A percentile compares a stretch with the other conserved stretches of the same genome.
Evolutionary conservation across 1,284 basidiomycete genomes (phyloP).

Genomic region (Apiotrichum brassicae): DNA sequence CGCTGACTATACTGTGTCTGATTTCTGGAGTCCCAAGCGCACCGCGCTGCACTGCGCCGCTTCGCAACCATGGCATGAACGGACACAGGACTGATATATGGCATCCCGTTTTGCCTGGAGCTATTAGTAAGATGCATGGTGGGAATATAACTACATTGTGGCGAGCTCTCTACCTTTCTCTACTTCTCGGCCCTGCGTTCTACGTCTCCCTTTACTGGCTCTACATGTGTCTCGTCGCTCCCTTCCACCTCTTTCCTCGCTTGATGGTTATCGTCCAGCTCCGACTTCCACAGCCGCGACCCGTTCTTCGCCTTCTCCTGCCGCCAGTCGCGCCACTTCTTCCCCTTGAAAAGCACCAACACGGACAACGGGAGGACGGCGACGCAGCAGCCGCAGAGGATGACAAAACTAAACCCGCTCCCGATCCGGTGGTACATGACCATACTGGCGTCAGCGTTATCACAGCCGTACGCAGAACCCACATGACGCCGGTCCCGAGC

Average conservation of each 20-base stretch:
- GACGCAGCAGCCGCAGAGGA: slow-evolving; percentile 34
- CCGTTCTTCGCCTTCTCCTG: neutral
- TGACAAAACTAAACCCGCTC: slow-evolving; percentile 43
- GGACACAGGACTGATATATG: too few species aligned
- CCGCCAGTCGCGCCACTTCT: slow-evolving; percentile 30
- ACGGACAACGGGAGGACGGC: slow-evolving; percentile 26
- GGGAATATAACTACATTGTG: too few species aligned
- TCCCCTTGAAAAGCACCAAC: slow-evolving; percentile 25
- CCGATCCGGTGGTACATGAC: slow-evolving; percentile 35
- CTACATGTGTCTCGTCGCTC: too few species aligned
- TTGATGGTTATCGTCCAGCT: neutral
- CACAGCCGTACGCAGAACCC: slow-evolving; percentile 5
- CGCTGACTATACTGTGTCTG: too few species aligned
- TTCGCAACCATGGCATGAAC: too few species aligned
- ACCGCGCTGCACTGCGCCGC: too few species aligned
- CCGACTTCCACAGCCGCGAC: neutral
- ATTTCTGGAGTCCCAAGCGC: too few species aligned
- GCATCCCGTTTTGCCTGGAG: too few species aligned
- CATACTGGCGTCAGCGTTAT: neutral
- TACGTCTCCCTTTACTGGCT: too few species aligned
- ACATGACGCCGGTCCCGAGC: slow-evolving; percentile 34
- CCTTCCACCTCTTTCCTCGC: neutral
- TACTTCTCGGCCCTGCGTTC: too few species aligned
- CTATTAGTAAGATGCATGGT: too few species aligned
- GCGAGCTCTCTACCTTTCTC: too few species aligned